Conservation (phyloP, 306 rosid species). For the Malus sieversii region DNA sequence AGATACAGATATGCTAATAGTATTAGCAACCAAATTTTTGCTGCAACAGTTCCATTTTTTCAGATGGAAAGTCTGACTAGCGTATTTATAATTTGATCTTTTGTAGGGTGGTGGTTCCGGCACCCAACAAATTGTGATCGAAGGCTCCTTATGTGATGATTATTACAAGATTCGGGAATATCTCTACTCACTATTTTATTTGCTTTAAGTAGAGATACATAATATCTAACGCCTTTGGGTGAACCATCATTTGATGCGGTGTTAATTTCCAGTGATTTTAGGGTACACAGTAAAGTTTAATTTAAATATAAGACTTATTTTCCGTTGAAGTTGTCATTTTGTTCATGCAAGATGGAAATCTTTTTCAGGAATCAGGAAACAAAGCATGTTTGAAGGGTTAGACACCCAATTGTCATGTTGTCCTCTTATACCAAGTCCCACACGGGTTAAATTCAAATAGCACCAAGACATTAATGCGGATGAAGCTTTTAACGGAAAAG, state of each 20-base stretch:
- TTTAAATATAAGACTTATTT: too few relatives aligned
- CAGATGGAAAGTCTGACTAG: constrained; percentile 14
- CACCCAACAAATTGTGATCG: constrained; percentile 81
- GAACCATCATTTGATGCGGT: background rate
- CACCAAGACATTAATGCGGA: too few relatives aligned
- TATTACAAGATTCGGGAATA: constrained; percentile 76
- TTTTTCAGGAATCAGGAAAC: too few relatives aligned
- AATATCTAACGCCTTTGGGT: background rate
- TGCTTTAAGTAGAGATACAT: constrained; percentile 35
- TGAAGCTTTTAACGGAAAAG: too few relatives aligned
- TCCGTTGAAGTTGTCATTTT: too few relatives aligned
- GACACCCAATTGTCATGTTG: too few relatives aligned
- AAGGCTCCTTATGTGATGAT: constrained; percentile 88
- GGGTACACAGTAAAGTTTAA: too few relatives aligned
- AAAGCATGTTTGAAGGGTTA: too few relatives aligned
- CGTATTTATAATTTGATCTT: background rate
- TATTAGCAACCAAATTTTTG: background rate
- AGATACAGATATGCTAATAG: background rate
- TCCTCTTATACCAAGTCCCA: too few relatives aligned
- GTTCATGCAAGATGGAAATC: too few relatives aligned
- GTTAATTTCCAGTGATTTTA: too few relatives aligned
- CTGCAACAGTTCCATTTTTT: background rate
- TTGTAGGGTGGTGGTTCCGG: constrained; percentile 59
- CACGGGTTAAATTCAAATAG: too few relatives aligned
- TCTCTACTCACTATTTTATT: constrained; percentile 72